These are phyloP conservation scores for Xylaria sp. DNA, from an alignment of 2,329 filamentous ascomycete genomes.

Conservation along the genomic window DNA sequence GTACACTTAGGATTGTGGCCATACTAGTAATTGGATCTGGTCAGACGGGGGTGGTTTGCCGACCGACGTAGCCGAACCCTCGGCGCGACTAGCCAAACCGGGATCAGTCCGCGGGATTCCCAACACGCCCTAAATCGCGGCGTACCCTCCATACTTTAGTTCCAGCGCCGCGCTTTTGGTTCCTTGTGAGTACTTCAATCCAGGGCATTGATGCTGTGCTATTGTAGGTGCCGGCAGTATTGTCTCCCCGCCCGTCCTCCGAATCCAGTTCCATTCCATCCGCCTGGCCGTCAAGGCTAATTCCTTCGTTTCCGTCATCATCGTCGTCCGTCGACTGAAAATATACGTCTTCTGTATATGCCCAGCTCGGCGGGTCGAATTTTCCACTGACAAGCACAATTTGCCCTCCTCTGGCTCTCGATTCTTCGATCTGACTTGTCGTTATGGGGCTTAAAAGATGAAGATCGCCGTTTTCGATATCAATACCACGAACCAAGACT, in stretches of 20 bases:
- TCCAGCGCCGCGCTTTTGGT: constrained; percentile 66
- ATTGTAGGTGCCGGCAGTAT: background rate
- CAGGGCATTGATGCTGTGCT: constrained; percentile 59
- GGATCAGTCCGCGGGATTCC: constrained; percentile 29
- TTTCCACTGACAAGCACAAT: constrained; percentile 75
- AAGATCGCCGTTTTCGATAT: constrained; percentile 63
- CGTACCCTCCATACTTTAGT: constrained; percentile 72
- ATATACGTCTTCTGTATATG: constrained; percentile 73
- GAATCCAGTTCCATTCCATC: constrained; percentile 51
- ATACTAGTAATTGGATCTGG: constrained; percentile 19
- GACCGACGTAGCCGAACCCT: constrained; percentile 26
- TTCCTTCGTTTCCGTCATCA: constrained; percentile 40
- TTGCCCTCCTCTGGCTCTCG: constrained; percentile 56
- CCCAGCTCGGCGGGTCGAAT: constrained; percentile 76
- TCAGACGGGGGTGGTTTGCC: constrained; percentile 3
- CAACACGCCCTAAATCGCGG: constrained; percentile 64
- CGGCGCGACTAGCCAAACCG: constrained; percentile 7
- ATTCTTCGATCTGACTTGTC: constrained; percentile 53
- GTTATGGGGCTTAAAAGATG: constrained; percentile 74
- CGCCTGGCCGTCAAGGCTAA: constrained; percentile 42
- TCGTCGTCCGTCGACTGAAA: constrained; percentile 44
- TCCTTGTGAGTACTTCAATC: constrained; percentile 68
- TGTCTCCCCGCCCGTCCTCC: constrained; percentile 50
- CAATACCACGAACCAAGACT: constrained; percentile 76
- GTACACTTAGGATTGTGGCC: constrained; percentile 10